A percentile compares a stretch with the other conserved stretches of the same genome.
These are phyloP conservation scores for Metschnikowia vanudenii DNA, from an alignment of 805 yeast genomes.

Conservation along the genomic window DNA sequence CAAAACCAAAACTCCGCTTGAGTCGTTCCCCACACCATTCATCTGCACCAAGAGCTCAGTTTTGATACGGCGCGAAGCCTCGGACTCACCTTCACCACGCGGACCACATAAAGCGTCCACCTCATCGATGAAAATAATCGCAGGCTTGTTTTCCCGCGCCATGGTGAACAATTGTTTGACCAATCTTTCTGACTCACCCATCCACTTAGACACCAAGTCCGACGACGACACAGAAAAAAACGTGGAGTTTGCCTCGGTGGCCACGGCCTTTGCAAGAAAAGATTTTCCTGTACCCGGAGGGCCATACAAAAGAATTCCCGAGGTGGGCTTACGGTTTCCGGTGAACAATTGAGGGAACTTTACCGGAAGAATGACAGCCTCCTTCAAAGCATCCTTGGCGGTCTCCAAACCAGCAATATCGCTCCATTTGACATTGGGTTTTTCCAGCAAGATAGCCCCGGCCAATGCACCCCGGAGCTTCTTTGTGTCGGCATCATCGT, in stretches of 20 bases:
- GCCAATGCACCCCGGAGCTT: slow-evolving; percentile 87
- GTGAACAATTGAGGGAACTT: slow-evolving; percentile 93
- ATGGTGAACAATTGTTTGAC: slow-evolving; percentile 91
- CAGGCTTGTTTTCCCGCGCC: slow-evolving; percentile 96
- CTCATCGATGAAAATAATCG: slow-evolving; percentile 95
- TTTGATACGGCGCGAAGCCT: slow-evolving; percentile 92
- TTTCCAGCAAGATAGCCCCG: slow-evolving; percentile 87
- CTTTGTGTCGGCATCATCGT: slow-evolving; percentile 79
- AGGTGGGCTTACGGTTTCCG: slow-evolving; percentile 90
- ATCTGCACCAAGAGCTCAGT: slow-evolving; percentile 95
- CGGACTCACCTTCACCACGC: slow-evolving; percentile 96
- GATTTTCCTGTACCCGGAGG: slow-evolving; percentile 98
- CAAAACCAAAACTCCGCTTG: slow-evolving; percentile 86
- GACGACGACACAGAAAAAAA: slow-evolving; percentile 95
- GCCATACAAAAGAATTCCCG: slow-evolving; percentile 73
- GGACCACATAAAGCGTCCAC: slow-evolving; percentile 98
- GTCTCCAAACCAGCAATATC: slow-evolving; percentile 95
- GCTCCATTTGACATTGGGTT: slow-evolving; percentile 89
- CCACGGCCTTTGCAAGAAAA: slow-evolving; percentile 94
- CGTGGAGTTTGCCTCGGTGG: slow-evolving; percentile 96
- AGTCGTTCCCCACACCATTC: slow-evolving; percentile 98
- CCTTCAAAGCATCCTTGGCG: slow-evolving; percentile 95
- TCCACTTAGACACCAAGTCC: slow-evolving; percentile 96
- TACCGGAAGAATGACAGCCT: slow-evolving; percentile 95
- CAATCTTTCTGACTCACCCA: slow-evolving; percentile 97